phyloP scores from a whole-genome alignment of 2,329 filamentous ascomycete genomes.

The Epichloe gansuensis region DNA sequence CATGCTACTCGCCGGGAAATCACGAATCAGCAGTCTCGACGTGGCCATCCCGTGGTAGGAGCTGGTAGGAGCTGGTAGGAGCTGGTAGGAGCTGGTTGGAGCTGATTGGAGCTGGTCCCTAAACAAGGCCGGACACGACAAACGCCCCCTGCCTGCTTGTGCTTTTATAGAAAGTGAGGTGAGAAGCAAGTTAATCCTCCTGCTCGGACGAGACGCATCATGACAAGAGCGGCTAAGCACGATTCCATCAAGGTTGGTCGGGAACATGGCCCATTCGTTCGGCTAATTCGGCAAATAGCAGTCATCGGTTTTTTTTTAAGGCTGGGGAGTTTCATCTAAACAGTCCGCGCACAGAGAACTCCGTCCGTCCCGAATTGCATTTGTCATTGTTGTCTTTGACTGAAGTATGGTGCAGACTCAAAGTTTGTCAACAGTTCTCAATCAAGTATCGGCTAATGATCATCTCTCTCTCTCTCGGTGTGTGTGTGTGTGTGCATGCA shows the following conservation, averaged over 20 bases:
- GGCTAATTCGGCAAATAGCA: not conserved
- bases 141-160: not conserved
- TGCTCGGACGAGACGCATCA: not conserved
- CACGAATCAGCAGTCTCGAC: not conserved
- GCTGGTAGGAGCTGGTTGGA: not conserved
- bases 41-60: not conserved
- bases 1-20: not conserved
- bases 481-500: no score
- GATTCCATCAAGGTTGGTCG: not conserved
- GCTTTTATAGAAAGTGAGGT: not conserved
- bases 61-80: not conserved
- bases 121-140: not conserved
- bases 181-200: not conserved
- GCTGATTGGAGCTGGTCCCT: not conserved
- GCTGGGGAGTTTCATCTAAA: not conserved
- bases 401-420: not conserved
- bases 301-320: not conserved
- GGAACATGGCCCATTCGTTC: not conserved
- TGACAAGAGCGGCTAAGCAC: not conserved
- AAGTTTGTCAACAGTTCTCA: not conserved
- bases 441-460: no score
- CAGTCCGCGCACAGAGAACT: not conserved
- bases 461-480: no score
- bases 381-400: no score
- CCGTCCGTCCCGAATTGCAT: no score